Evolutionary conservation across 331 rosid species (phyloP).

Genomic region (Telfairia occidentalis): DNA sequence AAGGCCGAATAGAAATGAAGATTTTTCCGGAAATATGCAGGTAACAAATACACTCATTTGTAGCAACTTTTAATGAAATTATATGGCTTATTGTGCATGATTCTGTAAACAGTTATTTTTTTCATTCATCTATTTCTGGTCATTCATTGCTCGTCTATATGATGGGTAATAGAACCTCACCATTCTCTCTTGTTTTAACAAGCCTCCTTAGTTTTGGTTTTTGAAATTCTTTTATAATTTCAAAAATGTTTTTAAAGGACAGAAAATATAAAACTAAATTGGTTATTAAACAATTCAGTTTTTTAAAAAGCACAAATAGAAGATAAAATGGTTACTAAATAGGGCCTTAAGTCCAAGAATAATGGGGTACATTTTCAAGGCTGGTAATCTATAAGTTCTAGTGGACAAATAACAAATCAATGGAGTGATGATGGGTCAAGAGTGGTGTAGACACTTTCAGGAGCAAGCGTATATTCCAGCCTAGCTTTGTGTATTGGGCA

Average conservation of each 20-base stretch:
- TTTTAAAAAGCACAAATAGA: too few relatives aligned
- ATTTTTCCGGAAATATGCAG: slow-evolving; percentile 40
- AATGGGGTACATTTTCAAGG: neutral
- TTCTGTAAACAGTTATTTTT: neutral
- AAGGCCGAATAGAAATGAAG: slow-evolving; percentile 45
- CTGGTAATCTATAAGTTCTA: too few relatives aligned
- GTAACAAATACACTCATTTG: slow-evolving; percentile 18
- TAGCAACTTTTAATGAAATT: neutral
- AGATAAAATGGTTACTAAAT: too few relatives aligned
- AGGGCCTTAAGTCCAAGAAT: neutral
- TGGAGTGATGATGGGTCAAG: neutral
- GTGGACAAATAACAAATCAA: neutral
- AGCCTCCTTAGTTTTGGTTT: neutral
- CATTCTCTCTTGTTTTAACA: neutral
- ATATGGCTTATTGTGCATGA: neutral
- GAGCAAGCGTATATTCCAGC: too few relatives aligned
- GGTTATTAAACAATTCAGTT: too few relatives aligned
- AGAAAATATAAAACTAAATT: too few relatives aligned
- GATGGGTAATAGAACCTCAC: neutral
- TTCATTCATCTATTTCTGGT: neutral
- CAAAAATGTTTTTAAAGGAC: too few relatives aligned
- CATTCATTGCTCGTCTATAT: neutral
- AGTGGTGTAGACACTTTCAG: too few relatives aligned
- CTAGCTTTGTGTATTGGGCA: too few relatives aligned
- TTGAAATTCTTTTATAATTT: too few relatives aligned